phyloP scores from a whole-genome alignment of 345 rosid species.

The Clausena lansium region DNA sequence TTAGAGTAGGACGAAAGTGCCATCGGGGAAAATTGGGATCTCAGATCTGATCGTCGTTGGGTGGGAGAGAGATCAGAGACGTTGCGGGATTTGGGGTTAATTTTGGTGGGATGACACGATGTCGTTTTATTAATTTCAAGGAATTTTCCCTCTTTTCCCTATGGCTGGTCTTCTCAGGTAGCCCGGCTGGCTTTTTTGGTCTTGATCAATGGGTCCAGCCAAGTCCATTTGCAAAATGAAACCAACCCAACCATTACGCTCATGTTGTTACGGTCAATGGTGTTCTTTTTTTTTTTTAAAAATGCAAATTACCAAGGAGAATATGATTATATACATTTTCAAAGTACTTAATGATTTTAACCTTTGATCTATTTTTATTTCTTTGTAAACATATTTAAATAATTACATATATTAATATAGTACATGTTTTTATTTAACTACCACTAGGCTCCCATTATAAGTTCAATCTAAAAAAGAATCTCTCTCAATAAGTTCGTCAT shows the following conservation, averaged over 20 bases:
- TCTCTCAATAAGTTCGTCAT: too few relatives aligned
- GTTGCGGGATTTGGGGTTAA: not conserved
- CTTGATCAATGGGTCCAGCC: slow-evolving; percentile 4
- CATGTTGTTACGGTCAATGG: not conserved
- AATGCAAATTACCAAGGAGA: too few relatives aligned
- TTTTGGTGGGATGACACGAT: not conserved
- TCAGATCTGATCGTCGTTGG: not conserved
- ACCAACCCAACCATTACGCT: not conserved
- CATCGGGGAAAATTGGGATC: not conserved
- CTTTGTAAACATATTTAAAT: too few relatives aligned
- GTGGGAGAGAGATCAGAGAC: not conserved
- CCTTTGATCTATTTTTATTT: too few relatives aligned
- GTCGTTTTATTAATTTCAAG: not conserved
- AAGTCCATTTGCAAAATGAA: not conserved
- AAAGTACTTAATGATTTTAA: too few relatives aligned
- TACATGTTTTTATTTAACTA: too few relatives aligned
- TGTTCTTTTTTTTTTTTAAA: not conserved
- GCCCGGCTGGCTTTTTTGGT: not conserved
- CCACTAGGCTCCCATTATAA: too few relatives aligned
- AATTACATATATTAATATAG: too few relatives aligned
- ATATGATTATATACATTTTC: too few relatives aligned
- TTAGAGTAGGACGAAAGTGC: not conserved
- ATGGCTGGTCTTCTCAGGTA: not conserved
- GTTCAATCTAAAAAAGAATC: too few relatives aligned
- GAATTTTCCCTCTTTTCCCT: too few relatives aligned